These are phyloP conservation scores for Serendipita sp. DNA, from an alignment of 768 basidiomycete genomes.

Conservation along the genomic window DNA sequence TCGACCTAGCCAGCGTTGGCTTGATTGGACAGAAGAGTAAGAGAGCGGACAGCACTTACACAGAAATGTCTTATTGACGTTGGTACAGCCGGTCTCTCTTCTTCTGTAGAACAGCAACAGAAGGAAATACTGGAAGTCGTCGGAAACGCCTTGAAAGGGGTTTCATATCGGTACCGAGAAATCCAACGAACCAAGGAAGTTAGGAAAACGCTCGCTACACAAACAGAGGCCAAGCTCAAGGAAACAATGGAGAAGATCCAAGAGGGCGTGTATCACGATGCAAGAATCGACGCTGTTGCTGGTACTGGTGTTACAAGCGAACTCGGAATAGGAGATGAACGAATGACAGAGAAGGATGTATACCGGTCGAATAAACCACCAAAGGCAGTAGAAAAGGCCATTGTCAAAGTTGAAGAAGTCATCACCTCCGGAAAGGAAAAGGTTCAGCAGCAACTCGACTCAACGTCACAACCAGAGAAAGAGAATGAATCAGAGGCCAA, in stretches of 20 bases:
- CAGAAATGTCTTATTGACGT: constrained; percentile 16
- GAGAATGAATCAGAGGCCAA: constrained; percentile 12
- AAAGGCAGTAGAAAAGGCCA: not conserved
- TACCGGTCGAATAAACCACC: constrained; percentile 8
- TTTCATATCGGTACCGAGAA: constrained; percentile 33
- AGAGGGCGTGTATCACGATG: constrained; percentile 71
- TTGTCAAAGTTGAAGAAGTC: constrained; percentile 13
- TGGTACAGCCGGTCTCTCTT: constrained; percentile 58
- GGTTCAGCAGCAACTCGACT: not conserved
- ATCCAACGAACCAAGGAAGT: constrained; percentile 26
- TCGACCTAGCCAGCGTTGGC: constrained; percentile 85
- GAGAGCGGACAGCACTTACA: constrained; percentile 2
- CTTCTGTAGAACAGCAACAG: constrained; percentile 64
- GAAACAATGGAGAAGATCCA: constrained; percentile 27
- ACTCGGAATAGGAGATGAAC: constrained; percentile 69
- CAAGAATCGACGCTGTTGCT: constrained; percentile 65
- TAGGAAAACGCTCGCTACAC: constrained; percentile 23
- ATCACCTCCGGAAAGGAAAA: constrained; percentile 6
- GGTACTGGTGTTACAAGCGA: constrained; percentile 81
- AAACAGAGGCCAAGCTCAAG: constrained; percentile 23
- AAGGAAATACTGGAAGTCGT: constrained; percentile 73
- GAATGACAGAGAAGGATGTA: constrained; percentile 25
- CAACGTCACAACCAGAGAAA: constrained; percentile 11
- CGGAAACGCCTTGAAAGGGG: constrained; percentile 49
- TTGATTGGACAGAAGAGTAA: constrained; percentile 89